These are phyloP conservation scores for Dichotomopilus funicola DNA, from an alignment of 2,329 filamentous ascomycete genomes.

Conservation along the genomic window DNA sequence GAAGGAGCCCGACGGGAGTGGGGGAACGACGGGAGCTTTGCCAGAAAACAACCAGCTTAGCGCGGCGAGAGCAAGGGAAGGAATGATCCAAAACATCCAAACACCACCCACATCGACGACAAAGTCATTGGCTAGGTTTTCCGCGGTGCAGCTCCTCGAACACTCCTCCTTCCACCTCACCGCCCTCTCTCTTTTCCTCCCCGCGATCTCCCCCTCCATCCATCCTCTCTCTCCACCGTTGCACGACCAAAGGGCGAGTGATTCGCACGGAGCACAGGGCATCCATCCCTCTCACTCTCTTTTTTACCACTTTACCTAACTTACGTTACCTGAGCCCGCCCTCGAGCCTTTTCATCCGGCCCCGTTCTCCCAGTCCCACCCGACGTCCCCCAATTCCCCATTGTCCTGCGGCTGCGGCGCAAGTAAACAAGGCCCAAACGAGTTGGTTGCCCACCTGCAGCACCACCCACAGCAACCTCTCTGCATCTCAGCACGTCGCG, in stretches of 20 bases:
- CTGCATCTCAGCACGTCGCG: conserved; percentile 2
- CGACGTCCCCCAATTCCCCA: conserved; percentile 7
- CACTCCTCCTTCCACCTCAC: conserved; percentile 9
- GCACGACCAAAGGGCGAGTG: conserved; percentile 5
- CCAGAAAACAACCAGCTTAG: not conserved
- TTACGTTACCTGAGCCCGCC: conserved; percentile 12
- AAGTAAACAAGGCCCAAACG: conserved; percentile 19
- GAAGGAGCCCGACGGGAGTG: not conserved
- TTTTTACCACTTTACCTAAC: not conserved
- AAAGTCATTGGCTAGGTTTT: conserved; percentile 13
- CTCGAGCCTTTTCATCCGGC: not conserved
- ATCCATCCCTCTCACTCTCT: conserved; percentile 2
- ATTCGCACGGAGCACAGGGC: conserved; percentile 10
- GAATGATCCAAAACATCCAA: conserved; percentile 1
- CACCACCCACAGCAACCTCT: not conserved
- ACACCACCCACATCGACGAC: conserved; percentile 6
- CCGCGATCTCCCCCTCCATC: conserved; percentile 1
- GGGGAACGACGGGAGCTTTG: not conserved
- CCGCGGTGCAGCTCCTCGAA: conserved; percentile 2
- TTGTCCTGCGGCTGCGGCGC: conserved; percentile 21
- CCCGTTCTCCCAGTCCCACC: too few relatives aligned
- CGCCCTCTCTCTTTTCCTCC: conserved; percentile 6
- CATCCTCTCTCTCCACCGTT: conserved; percentile 6
- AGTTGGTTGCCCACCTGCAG: not conserved
- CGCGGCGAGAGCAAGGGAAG: not conserved